A percentile compares a stretch with the other conserved stretches of the same genome.
Evolutionary conservation across 169 alveolate genomes (phyloP).

Genomic region (Prorocentrum cordatum): DNA sequence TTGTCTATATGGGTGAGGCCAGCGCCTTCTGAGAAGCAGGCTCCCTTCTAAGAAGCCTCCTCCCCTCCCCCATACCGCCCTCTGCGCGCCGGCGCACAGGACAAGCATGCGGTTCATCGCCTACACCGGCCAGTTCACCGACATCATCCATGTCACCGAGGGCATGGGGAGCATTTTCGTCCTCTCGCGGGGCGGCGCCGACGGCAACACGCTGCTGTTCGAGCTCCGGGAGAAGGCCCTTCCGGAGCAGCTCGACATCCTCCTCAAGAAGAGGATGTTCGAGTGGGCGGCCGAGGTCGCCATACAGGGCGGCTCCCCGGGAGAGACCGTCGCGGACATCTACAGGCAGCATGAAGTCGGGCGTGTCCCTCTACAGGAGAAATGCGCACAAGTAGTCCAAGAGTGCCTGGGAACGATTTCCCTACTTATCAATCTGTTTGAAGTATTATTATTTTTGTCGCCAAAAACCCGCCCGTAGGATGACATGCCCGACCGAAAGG

Average conservation of each 20-base stretch:
- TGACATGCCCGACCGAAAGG: too few species aligned
- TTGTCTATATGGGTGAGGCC: too few species aligned
- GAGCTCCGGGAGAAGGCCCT: slow-evolving; percentile 42
- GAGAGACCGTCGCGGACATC: slow-evolving; percentile 1
- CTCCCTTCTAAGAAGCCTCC: too few species aligned
- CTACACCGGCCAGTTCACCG: not conserved
- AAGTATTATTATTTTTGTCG: too few species aligned
- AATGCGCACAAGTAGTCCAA: too few species aligned
- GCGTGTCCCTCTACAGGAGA: too few species aligned
- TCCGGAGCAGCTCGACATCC: slow-evolving; percentile 7
- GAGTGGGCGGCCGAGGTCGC: slow-evolving; percentile 62
- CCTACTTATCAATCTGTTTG: too few species aligned
- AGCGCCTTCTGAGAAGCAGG: too few species aligned
- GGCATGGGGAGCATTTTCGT: slow-evolving; percentile 12
- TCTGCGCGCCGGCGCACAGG: too few species aligned
- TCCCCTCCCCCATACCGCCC: too few species aligned
- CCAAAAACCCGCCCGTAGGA: too few species aligned
- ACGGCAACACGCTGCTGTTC: slow-evolving; percentile 50
- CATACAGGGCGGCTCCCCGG: not conserved
- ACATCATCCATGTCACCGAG: slow-evolving; percentile 23
- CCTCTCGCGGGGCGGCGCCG: slow-evolving; percentile 63
- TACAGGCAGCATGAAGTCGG: slow-evolving; percentile 48
- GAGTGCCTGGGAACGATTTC: too few species aligned
- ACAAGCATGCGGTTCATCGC: not conserved
- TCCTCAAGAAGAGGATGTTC: slow-evolving; percentile 50